Evolutionary conservation across 2,329 filamentous ascomycete species (phyloP).

Genomic region (Bipolaris bicolor): DNA sequence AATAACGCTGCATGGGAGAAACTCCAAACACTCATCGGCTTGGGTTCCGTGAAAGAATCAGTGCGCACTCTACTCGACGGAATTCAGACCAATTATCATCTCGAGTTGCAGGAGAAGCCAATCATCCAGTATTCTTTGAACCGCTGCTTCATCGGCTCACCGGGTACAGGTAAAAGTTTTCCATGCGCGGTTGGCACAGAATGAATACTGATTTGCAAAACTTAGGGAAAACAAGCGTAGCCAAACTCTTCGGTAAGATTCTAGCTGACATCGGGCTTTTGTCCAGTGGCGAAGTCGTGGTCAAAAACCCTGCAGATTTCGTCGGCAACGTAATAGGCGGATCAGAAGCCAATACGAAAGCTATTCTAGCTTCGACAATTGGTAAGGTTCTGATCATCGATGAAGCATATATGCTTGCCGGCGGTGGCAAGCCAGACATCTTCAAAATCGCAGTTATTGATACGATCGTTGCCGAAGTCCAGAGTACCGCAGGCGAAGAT

Average conservation of each 20-base stretch:
- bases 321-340: slow-evolving; percentile 67
- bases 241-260: slow-evolving; percentile 73
- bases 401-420: slow-evolving; percentile 73
- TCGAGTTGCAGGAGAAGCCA: slow-evolving; percentile 67
- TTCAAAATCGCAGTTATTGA: slow-evolving; percentile 73
- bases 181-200: slow-evolving; percentile 29
- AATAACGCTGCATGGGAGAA: slow-evolving; percentile 63
- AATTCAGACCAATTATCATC: slow-evolving; percentile 67
- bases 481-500: slow-evolving; percentile 72
- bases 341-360: slow-evolving; percentile 75
- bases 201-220: background rate
- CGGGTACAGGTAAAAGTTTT: slow-evolving; percentile 76
- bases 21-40: slow-evolving; percentile 64
- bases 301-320: slow-evolving; percentile 78
- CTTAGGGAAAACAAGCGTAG: slow-evolving; percentile 53
- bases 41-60: slow-evolving; percentile 66
- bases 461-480: slow-evolving; percentile 75
- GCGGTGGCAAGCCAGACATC: slow-evolving; percentile 47
- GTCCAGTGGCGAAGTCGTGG: slow-evolving; percentile 72
- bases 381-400: slow-evolving; percentile 83
- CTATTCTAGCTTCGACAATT: slow-evolving; percentile 67
- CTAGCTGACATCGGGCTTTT: slow-evolving; percentile 71
- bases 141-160: slow-evolving; percentile 71
- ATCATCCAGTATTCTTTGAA: slow-evolving; percentile 69
- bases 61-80: slow-evolving; percentile 65